Evolutionary conservation across 768 basidiomycete species (phyloP).

Genomic region (Tulasnella sp.): DNA sequence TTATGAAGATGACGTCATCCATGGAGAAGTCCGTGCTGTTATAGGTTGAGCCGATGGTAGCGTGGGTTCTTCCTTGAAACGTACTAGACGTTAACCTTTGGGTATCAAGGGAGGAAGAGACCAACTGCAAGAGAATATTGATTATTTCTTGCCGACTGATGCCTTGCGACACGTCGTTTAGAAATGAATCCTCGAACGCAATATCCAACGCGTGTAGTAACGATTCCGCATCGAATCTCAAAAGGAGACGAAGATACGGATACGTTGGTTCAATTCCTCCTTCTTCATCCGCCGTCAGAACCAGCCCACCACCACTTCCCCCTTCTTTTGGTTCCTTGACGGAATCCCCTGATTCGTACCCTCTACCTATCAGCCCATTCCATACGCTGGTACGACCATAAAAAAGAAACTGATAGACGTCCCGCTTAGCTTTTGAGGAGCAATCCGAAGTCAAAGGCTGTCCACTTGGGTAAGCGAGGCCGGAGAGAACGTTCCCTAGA

Average conservation of each 20-base stretch:
- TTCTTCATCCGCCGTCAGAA: slow-evolving; percentile 64
- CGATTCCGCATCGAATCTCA: slow-evolving; percentile 85
- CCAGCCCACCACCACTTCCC: slow-evolving; percentile 53
- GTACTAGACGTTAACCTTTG: too few relatives aligned
- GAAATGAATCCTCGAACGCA: slow-evolving; percentile 84
- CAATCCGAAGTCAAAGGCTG: slow-evolving; percentile 53
- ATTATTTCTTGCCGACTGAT: slow-evolving; percentile 71
- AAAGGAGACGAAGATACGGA: slow-evolving; percentile 72
- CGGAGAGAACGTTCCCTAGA: slow-evolving; percentile 64
- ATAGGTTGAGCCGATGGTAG: too few relatives aligned
- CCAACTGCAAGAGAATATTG: slow-evolving; percentile 70
- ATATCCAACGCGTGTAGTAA: slow-evolving; percentile 89
- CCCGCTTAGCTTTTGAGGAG: slow-evolving; percentile 52
- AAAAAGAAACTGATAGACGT: slow-evolving; percentile 74
- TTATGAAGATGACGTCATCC: slow-evolving; percentile 65
- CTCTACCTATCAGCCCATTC: too few relatives aligned
- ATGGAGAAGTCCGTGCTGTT: slow-evolving; percentile 33
- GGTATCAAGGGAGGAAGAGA: slow-evolving; percentile 23
- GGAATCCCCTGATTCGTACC: too few relatives aligned
- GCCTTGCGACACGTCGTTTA: slow-evolving; percentile 58
- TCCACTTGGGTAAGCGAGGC: slow-evolving; percentile 76
- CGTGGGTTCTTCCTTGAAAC: too few relatives aligned
- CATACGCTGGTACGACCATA: slow-evolving; percentile 64
- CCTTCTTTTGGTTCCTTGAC: too few relatives aligned
- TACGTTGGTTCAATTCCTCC: slow-evolving; percentile 72